These are phyloP conservation scores for Geranium incanum DNA, from an alignment of 441 rosid species.

Conservation along the genomic window DNA sequence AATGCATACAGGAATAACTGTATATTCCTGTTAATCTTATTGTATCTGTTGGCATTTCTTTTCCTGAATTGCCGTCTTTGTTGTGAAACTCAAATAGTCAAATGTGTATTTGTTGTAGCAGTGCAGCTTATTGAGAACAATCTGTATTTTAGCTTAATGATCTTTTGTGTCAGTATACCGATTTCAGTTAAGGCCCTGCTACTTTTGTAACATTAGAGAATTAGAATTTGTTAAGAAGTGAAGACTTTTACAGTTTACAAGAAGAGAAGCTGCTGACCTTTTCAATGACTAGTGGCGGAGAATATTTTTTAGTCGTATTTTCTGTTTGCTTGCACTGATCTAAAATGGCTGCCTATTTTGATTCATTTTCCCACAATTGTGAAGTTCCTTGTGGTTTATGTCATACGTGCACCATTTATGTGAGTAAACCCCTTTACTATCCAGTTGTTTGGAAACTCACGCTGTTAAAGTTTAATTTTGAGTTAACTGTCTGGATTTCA, in stretches of 20 bases:
- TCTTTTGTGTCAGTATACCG: not conserved
- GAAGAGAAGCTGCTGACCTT: too few relatives aligned
- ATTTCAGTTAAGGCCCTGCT: not conserved
- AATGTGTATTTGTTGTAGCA: not conserved
- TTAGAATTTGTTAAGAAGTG: not conserved
- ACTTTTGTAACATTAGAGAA: not conserved
- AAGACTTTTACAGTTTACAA: not conserved
- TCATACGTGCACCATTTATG: not conserved
- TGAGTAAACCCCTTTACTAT: too few relatives aligned
- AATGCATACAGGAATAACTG: not conserved
- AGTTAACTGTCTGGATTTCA: slow-evolving; percentile 5
- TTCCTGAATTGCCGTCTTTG: too few relatives aligned
- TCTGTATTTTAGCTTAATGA: not conserved
- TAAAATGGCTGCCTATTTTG: not conserved
- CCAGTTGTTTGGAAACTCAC: not conserved
- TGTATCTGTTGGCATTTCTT: not conserved
- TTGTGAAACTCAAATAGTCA: too few relatives aligned
- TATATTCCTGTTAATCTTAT: not conserved
- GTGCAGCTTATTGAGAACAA: not conserved
- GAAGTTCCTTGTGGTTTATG: not conserved
- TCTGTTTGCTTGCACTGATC: not conserved
- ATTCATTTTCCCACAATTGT: not conserved
- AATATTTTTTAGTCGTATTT: not conserved
- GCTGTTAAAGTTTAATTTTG: not conserved
- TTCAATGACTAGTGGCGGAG: too few relatives aligned